These are phyloP conservation scores for Fusarium neocosmosporiellum DNA, from an alignment of 2,329 filamentous ascomycete species.

Conservation along the genomic window DNA sequence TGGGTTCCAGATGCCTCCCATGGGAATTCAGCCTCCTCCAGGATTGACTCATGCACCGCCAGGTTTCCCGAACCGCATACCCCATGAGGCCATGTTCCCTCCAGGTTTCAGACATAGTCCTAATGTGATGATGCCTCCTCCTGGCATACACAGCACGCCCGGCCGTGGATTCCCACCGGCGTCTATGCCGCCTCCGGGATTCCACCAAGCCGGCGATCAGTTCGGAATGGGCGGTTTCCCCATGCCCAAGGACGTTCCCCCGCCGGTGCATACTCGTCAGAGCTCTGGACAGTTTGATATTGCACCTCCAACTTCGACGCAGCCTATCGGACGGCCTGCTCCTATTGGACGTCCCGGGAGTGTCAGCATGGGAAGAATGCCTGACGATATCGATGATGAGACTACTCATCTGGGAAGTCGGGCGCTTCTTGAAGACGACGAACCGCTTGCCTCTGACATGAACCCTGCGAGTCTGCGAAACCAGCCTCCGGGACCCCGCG, in stretches of 20 bases:
- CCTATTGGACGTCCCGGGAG: slow-evolving; percentile 91
- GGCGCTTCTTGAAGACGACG: slow-evolving; percentile 84
- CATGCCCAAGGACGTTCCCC: slow-evolving; percentile 47
- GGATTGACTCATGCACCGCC: slow-evolving; percentile 54
- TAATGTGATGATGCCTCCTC: slow-evolving; percentile 61
- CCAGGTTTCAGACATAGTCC: slow-evolving; percentile 59
- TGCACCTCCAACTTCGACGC: slow-evolving; percentile 63
- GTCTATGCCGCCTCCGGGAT: slow-evolving; percentile 53
- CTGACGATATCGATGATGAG: slow-evolving; percentile 73
- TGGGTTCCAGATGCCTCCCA: slow-evolving; percentile 64
- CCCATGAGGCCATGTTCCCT: slow-evolving; percentile 62
- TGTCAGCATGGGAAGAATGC: slow-evolving; percentile 65
- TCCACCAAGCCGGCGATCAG: slow-evolving; percentile 46
- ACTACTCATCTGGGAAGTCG: slow-evolving; percentile 89
- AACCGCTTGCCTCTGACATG: slow-evolving; percentile 54
- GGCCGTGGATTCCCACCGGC: slow-evolving; percentile 57
- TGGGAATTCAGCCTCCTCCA: slow-evolving; percentile 64
- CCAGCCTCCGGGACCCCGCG: slow-evolving; percentile 61
- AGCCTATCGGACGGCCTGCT: slow-evolving; percentile 83
- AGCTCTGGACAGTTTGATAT: slow-evolving; percentile 77
- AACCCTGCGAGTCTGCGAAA: slow-evolving; percentile 54
- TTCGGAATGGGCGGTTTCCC: slow-evolving; percentile 48
- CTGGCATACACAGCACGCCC: slow-evolving; percentile 60
- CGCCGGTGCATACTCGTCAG: slow-evolving; percentile 76
- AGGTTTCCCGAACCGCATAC: slow-evolving; percentile 68